phyloP scores from a whole-genome alignment of 768 basidiomycete genomes.

The Mycena haematopus region DNA sequence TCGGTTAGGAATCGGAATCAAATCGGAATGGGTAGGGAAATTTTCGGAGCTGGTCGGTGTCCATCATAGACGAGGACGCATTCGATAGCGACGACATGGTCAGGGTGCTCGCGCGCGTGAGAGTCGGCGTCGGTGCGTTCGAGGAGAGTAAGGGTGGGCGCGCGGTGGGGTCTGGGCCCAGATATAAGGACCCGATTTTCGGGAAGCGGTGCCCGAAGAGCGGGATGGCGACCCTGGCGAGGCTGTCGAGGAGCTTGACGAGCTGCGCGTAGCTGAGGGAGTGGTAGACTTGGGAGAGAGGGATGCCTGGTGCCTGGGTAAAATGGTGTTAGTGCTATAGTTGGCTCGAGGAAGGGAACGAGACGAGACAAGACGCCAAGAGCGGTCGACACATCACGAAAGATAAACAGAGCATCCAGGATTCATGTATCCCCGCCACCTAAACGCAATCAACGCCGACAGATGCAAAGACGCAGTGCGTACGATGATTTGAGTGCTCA shows the following conservation, averaged over 20 bases:
- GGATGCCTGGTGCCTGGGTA: conserved; percentile 72
- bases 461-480: too few relatives aligned
- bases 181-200: conserved; percentile 77
- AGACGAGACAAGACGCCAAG: not conserved
- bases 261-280: conserved; percentile 70
- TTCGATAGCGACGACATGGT: conserved; percentile 13
- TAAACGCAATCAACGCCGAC: too few relatives aligned
- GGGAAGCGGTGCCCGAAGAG: conserved; percentile 81
- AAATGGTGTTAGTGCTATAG: conserved; percentile 22
- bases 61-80: not conserved
- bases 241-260: conserved; percentile 67
- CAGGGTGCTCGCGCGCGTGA: conserved; percentile 41
- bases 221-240: conserved; percentile 72
- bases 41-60: too few relatives aligned
- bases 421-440: too few relatives aligned
- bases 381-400: too few relatives aligned
- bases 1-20: too few relatives aligned
- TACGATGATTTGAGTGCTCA: too few relatives aligned
- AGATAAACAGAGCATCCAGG: too few relatives aligned
- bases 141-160: conserved; percentile 31
- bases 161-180: conserved; percentile 55
- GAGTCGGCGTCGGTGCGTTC: conserved; percentile 51
- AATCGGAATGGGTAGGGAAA: too few relatives aligned
- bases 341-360: not conserved
- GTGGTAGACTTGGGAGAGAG: conserved; percentile 74